A percentile compares a stretch with the other conserved stretches of the same genome.
phyloP scores from a whole-genome alignment of 2,329 filamentous ascomycete genomes.

The Colletotrichum sp. region DNA sequence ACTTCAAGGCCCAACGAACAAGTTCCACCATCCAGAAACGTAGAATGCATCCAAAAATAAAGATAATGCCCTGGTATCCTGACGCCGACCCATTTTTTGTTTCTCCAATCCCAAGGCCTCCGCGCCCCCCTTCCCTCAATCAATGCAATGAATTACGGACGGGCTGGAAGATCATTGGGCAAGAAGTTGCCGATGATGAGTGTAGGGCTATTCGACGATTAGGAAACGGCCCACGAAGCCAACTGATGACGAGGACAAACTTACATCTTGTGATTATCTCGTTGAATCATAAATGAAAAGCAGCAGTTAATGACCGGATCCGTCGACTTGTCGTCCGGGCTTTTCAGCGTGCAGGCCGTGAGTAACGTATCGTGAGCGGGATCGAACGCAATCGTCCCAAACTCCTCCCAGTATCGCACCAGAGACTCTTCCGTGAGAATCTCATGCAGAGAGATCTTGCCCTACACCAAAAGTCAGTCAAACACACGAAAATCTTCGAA shows the following conservation, averaged over 20 bases:
- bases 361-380: constrained; percentile 91
- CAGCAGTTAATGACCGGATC: constrained; percentile 86
- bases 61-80: constrained; percentile 19
- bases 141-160: constrained; percentile 38
- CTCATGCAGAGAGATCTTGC: constrained; percentile 93
- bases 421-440: constrained; percentile 94
- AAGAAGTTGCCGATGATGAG: constrained; percentile 97
- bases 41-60: neutral
- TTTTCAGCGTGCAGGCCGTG: constrained; percentile 91
- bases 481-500: neutral
- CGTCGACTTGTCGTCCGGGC: constrained; percentile 71
- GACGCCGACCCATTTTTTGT: constrained; percentile 9
- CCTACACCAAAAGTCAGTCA: constrained; percentile 55
- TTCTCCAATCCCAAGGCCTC: neutral
- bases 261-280: constrained; percentile 96
- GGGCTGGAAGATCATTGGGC: constrained; percentile 70
- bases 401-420: constrained; percentile 99
- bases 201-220: too few species aligned
- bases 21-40: neutral
- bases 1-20: neutral
- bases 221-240: too few species aligned
- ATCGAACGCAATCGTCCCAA: constrained; percentile 97
- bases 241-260: too few species aligned
- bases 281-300: constrained; percentile 95
- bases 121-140: constrained; percentile 5